A percentile compares a stretch with the other conserved stretches of the same genome.
These are phyloP conservation scores for Vitis hybrid DNA, from an alignment of 177 flowering plant species.

Conservation along the genomic window DNA sequence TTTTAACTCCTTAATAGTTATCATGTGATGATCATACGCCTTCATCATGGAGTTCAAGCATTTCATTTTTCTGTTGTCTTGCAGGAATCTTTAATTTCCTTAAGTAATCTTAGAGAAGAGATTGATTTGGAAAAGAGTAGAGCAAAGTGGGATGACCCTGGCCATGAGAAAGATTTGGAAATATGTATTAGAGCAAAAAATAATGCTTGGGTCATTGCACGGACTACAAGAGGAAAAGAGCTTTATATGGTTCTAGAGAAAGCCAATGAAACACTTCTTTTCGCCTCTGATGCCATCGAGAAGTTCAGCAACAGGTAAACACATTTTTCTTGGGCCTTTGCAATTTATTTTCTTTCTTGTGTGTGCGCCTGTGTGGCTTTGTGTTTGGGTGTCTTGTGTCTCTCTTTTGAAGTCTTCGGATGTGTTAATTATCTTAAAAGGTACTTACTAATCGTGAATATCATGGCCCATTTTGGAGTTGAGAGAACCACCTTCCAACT, in stretches of 20 bases:
- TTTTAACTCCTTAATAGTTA: neutral
- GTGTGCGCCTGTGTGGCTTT: too few relatives aligned
- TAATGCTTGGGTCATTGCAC: constrained; percentile 92
- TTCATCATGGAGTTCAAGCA: neutral
- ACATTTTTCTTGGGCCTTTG: neutral
- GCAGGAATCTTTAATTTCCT: constrained; percentile 83
- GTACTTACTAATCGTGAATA: neutral
- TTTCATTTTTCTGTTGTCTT: constrained; percentile 5
- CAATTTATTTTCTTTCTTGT: neutral
- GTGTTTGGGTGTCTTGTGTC: neutral
- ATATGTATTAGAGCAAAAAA: constrained; percentile 84
- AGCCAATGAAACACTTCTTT: constrained; percentile 89
- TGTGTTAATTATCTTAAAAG: neutral
- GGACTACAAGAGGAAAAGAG: constrained; percentile 77
- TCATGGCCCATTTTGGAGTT: constrained; percentile 2
- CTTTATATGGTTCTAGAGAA: constrained; percentile 94
- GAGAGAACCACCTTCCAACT: neutral
- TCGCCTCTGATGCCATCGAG: constrained; percentile 88
- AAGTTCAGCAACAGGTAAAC: constrained; percentile 88
- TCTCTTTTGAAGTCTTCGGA: neutral
- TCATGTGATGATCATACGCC: neutral
- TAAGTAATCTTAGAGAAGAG: constrained; percentile 78
- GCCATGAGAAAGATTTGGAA: constrained; percentile 75
- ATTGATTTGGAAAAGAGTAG: constrained; percentile 78
- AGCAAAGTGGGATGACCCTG: constrained; percentile 48